Conservation (phyloP, 2,329 filamentous ascomycete genomes). For the Hypoxylon sp. region DNA sequence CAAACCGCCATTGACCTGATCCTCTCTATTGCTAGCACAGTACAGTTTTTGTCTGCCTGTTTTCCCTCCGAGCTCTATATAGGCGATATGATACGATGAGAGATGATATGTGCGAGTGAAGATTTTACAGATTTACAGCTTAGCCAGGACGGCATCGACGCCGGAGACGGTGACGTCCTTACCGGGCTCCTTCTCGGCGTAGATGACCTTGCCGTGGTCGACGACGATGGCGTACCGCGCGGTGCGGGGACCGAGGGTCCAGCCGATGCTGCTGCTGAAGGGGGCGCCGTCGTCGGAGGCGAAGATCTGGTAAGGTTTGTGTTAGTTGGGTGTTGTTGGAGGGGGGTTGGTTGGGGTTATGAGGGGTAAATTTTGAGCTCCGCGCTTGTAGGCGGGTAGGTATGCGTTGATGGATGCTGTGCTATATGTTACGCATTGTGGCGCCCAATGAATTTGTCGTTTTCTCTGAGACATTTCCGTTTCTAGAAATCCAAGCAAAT, state of each 20-base stretch:
- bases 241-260: conserved; percentile 80
- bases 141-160: conserved; percentile 66
- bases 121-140: conserved; percentile 58
- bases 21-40: conserved; percentile 15
- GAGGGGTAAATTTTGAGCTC: conserved; percentile 2
- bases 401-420: not conserved
- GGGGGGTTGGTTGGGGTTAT: not conserved
- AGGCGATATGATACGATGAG: not conserved
- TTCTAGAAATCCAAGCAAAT: not conserved
- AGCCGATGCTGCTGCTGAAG: conserved; percentile 84
- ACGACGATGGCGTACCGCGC: conserved; percentile 84
- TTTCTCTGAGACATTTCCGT: conserved; percentile 13
- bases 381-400: not conserved
- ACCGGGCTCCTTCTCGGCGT: conserved; percentile 79
- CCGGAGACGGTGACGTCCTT: conserved; percentile 59
- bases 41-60: conserved; percentile 1
- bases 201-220: conserved; percentile 85
- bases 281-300: conserved; percentile 76
- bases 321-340: conserved; percentile 11
- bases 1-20: not conserved
- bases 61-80: conserved; percentile 2
- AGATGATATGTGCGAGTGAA: not conserved
- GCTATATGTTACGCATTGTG: conserved; percentile 18
- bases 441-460: conserved; percentile 14
- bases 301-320: conserved; percentile 69